Percentiles rank a stretch among this genome's conserved stretches.
phyloP scores from a whole-genome alignment of 257 asterid genomes.

The Solanum megistacrolobum region DNA sequence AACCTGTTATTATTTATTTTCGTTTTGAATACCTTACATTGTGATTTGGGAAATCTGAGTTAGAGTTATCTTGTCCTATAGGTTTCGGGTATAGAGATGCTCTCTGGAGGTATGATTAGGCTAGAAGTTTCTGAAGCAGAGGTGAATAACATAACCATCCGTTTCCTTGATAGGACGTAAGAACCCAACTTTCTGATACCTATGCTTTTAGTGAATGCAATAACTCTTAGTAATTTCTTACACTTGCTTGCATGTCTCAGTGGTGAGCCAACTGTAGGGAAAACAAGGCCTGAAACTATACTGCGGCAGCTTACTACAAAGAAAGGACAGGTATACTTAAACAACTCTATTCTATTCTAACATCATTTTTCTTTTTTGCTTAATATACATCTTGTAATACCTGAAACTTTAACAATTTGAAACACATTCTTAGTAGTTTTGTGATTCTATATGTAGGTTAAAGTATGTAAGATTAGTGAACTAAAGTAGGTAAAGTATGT shows the following conservation, averaged over 20 bases:
- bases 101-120: conserved; percentile 91
- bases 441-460: background rate
- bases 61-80: conserved; percentile 13
- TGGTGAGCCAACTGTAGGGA: conserved; percentile 88
- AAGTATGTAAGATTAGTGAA: background rate
- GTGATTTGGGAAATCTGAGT: background rate
- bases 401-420: background rate
- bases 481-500: background rate
- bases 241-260: conserved; percentile 24
- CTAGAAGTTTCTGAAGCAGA: conserved; percentile 94
- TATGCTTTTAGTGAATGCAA: background rate
- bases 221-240: background rate
- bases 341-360: background rate
- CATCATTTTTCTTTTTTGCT: background rate
- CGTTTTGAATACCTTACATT: background rate
- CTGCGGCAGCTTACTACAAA: conserved; percentile 95
- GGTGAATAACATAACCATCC: conserved; percentile 75
- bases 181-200: conserved; percentile 8
- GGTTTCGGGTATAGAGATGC: conserved; percentile 93
- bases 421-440: background rate
- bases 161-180: conserved; percentile 90
- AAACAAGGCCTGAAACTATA: conserved; percentile 90
- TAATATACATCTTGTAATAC: background rate
- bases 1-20: background rate
- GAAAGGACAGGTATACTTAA: conserved; percentile 76